Percentiles rank a stretch among this genome's conserved stretches.
Conservation (phyloP, 148 eudicot genomes). For the Camellia granthamiana region DNA sequence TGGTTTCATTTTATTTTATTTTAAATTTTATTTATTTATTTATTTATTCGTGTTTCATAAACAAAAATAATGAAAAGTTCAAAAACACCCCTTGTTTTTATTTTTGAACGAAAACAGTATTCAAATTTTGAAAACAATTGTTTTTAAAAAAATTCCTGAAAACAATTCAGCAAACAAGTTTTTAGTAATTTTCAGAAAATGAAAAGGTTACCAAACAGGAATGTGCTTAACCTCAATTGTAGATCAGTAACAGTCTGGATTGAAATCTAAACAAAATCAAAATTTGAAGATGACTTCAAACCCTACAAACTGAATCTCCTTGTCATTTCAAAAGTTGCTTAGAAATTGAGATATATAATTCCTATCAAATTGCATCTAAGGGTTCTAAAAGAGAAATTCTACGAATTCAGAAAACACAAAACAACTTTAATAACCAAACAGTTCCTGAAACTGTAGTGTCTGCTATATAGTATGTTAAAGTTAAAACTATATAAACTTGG, state of each 20-base stretch:
- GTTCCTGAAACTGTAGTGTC: background rate
- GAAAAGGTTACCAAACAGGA: no score
- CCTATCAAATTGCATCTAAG: background rate
- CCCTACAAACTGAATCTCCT: background rate
- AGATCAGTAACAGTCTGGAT: background rate
- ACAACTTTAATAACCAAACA: background rate
- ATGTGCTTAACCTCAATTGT: no score
- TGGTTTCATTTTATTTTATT: no score
- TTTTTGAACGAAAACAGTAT: no score
- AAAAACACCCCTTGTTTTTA: no score
- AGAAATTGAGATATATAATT: background rate
- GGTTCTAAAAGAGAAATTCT: background rate
- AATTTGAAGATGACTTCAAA: background rate
- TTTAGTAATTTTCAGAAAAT: no score
- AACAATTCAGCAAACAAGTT: no score
- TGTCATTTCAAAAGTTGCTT: background rate
- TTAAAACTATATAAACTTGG: background rate
- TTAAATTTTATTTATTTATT: no score
- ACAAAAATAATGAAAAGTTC: no score
- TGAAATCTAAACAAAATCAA: background rate
- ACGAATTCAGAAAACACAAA: background rate
- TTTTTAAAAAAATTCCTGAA: no score
- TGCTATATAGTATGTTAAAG: background rate
- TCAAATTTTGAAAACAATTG: no score
- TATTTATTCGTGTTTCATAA: no score